Conservation (phyloP, 345 rosid genomes). For the Linum tenue region DNA sequence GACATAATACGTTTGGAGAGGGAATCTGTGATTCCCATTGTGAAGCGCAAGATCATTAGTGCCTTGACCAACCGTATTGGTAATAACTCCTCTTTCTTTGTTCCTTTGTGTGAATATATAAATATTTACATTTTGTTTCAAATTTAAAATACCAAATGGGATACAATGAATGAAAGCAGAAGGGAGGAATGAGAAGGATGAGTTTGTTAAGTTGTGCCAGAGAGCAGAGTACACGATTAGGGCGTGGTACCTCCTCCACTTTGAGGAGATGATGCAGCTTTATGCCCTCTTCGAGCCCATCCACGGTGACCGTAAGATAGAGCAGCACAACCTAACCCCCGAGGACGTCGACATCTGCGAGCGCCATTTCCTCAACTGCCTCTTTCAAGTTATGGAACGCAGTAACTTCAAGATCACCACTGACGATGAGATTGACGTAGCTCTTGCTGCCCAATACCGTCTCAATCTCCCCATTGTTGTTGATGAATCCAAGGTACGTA, state of each 20-base stretch:
- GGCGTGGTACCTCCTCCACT: constrained; percentile 65
- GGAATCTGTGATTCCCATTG: constrained; percentile 67
- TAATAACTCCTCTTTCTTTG: neutral
- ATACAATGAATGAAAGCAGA: constrained; percentile 17
- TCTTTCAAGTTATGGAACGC: constrained; percentile 56
- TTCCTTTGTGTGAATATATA: neutral
- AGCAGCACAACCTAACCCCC: constrained; percentile 42
- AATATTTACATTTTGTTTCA: neutral
- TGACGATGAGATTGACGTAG: constrained; percentile 54
- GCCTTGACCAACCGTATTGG: constrained; percentile 44
- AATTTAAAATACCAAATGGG: too few species aligned
- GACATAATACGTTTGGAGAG: constrained; percentile 55
- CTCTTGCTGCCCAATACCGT: constrained; percentile 61
- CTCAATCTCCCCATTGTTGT: constrained; percentile 71
- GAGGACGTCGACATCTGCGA: constrained; percentile 34
- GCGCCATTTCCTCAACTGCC: neutral
- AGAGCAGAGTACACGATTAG: constrained; percentile 62
- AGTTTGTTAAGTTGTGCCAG: constrained; percentile 52
- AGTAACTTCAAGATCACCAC: constrained; percentile 63
- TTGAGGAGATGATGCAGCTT: constrained; percentile 60
- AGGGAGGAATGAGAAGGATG: constrained; percentile 25
- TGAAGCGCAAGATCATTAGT: constrained; percentile 46
- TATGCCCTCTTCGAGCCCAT: constrained; percentile 66
- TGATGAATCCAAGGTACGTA: constrained; percentile 51
- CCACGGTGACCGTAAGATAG: constrained; percentile 43